Base-by-base conservation (phyloP, 1,284 basidiomycete species). In the Afroboletus lepidellus region DNA sequence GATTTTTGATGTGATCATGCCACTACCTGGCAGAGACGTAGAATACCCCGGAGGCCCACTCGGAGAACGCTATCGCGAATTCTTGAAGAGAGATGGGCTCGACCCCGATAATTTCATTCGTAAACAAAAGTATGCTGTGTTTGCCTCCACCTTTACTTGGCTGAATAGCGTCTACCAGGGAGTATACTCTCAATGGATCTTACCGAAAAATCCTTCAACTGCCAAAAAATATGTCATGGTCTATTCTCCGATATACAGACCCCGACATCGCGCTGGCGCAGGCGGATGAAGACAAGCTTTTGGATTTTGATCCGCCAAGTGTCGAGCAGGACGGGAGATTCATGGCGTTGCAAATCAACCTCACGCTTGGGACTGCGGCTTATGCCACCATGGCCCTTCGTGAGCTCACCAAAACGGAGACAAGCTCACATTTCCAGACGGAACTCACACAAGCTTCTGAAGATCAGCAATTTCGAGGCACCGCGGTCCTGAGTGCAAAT, bases 321-420 rank as follows among this genome's bases (percentile, higher is more conserved):
- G 62, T 81, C 30, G 77, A 79, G 13, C 81, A 83, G 56, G 78
- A 84, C 54, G 92, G 92, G 41, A 88, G 83, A 62, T 95, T 94
- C 70, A 74, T 85, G 65, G 94, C 94, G 2, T 72, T 97, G 33
- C 92, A 94, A 65, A 83, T 97, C 51, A 74, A 84, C 45, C 73
- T 96, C 53, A 83, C 80, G 13, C 78, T 98, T 20, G 91, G 90
- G 21, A 92, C 92, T 4, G 88, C 91, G 3, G 89, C 92, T 3
- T 98, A 96, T 70, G 94, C 94, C 2, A 98, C 94, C 4, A 98
- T 98, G 94, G 94, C 94, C 5, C 70, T 98, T 57, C 83, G 94
- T 41, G 93, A 96, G 71, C 84, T 96, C 41, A 96, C 93, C 13
- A 94, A 94, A 72, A 90, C 88, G 36, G 92, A 95, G 63, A 97